Base-by-base conservation (phyloP, 1,284 basidiomycete species). In the Jaminaea rosea region DNA sequence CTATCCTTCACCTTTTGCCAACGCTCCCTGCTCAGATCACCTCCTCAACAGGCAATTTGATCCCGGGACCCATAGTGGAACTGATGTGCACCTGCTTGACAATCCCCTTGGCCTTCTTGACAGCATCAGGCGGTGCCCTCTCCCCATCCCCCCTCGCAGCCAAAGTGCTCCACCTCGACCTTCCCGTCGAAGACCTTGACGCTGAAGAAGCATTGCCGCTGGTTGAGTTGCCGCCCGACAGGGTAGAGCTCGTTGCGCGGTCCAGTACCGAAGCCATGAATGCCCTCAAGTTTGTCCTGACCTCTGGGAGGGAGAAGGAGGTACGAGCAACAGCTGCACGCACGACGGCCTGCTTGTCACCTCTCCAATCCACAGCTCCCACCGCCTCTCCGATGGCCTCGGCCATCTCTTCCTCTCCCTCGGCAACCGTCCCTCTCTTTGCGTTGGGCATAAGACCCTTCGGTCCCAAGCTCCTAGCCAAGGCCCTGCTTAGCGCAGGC, bases 391-490 rank as follows among this genome's bases (percentile, higher is more conserved):
- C 80, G 54, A 98, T 84, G 54, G 86, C 89, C 19, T 49, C 42
- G 13, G 59, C 36, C 54, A 73, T 69, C 24, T 64, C 60, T 13
- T 83, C 82, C 13, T 78, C 83, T 52, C 94, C 79, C 55, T 93
- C 87, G 1, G 65, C 68, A 7, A 97, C 93, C 0, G 92, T 94
- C 2, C 93, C 93, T 60, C 93, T 82, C 75, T 92, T 85, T 57
- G 86, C 86, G 7, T 87, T 88, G 13, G 93, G 93, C 90, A 98
- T 97, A 49, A 98, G 77, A 57, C 92, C 92, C 56, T 88, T 84
- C 37, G 90, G 92, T 69, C 93, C 94, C 24, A 98, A 80, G 55
- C 88, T 82, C 62, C 92, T 84, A 28, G 91, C 92, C 6, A 97
- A 80, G 63, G 82, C 82, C 44, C 59, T 49, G 41, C 62, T 60